Conservation (phyloP, 768 basidiomycete genomes). For the Holtermanniella nyarrowii region DNA sequence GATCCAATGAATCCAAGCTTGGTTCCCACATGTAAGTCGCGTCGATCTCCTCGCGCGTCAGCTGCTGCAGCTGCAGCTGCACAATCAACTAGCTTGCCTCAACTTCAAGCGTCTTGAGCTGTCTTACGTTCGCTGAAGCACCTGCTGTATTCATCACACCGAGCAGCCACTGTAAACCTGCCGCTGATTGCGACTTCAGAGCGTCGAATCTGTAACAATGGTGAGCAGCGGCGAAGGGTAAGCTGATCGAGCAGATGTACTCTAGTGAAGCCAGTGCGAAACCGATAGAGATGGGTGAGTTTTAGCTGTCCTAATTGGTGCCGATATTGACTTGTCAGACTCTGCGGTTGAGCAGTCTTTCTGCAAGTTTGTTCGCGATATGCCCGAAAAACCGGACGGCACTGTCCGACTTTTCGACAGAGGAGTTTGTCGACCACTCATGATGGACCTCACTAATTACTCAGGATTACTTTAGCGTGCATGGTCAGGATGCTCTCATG, state of each 20-base stretch:
- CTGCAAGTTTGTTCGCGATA: conserved; percentile 45
- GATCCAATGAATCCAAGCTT: too few species aligned
- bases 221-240: too few species aligned
- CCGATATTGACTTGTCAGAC: conserved; percentile 40
- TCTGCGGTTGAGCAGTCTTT: conserved; percentile 69
- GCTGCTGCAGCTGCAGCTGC: too few species aligned
- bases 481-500: conserved; percentile 78
- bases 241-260: conserved; percentile 18
- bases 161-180: too few species aligned
- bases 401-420: conserved; percentile 81
- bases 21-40: too few species aligned
- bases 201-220: too few species aligned
- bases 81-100: too few species aligned
- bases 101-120: too few species aligned
- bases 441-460: neutral
- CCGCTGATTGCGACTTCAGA: too few species aligned
- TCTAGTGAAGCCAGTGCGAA: conserved; percentile 10
- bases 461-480: conserved; percentile 69
- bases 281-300: conserved; percentile 8
- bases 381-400: conserved; percentile 48
- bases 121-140: too few species aligned
- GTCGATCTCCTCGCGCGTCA: too few species aligned
- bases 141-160: too few species aligned
- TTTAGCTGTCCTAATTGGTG: neutral
- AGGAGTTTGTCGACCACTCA: conserved; percentile 30